A percentile compares a stretch with the other conserved stretches of the same genome.
Evolutionary conservation across 192 early-diverging fungal genomes (phyloP).

Genomic region (Entomortierella chlamydospora): DNA sequence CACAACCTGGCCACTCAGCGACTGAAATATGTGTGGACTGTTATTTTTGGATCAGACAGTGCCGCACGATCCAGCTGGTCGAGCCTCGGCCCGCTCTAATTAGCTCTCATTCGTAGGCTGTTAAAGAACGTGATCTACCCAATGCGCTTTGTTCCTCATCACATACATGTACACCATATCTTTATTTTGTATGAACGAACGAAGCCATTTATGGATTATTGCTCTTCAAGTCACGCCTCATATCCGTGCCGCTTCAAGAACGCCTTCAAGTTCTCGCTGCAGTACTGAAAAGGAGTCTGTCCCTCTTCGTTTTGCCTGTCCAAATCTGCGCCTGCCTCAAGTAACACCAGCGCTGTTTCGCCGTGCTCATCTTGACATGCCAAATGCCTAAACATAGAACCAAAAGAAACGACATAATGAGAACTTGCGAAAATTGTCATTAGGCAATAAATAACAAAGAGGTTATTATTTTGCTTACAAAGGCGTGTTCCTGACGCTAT

Average conservation of each 20-base stretch:
- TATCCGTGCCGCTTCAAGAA: constrained; percentile 51
- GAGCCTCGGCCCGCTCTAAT: not conserved
- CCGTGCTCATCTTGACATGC: constrained; percentile 73
- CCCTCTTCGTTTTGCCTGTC: constrained; percentile 61
- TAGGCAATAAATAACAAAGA: constrained; percentile 3
- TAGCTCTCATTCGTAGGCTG: not conserved
- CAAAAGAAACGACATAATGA: constrained; percentile 1
- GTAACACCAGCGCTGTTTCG: constrained; percentile 59
- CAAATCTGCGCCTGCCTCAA: constrained; percentile 63
- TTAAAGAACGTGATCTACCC: not conserved
- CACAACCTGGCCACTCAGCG: no score
- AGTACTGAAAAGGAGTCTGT: constrained; percentile 62
- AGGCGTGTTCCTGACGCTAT: constrained; percentile 64
- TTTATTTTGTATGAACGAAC: not conserved
- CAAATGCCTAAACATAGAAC: constrained; percentile 54
- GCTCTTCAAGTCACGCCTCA: constrained; percentile 8
- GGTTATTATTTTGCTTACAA: constrained; percentile 32
- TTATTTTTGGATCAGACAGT: no score
- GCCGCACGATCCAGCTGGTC: not conserved
- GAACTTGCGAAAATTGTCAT: no score
- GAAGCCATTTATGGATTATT: not conserved
- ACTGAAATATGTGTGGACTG: no score
- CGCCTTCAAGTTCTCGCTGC: constrained; percentile 39
- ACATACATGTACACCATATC: not conserved
- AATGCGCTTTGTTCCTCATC: not conserved